Base-by-base conservation (phyloP, 441 rosid genomes). In the Pelargonium australe region DNA sequence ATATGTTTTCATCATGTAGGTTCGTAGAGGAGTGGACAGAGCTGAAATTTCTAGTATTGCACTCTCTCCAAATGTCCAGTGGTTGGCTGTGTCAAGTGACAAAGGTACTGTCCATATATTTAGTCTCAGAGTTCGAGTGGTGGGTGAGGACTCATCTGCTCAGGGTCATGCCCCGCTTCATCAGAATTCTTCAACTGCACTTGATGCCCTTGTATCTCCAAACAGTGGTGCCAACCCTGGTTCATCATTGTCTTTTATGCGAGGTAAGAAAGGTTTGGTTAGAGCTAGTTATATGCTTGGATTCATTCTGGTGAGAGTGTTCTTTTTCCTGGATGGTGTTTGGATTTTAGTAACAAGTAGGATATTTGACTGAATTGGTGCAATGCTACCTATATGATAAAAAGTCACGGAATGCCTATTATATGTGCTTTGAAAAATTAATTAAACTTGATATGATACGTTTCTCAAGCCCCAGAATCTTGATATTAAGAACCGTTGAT, bases 31-130 rank as follows among this genome's bases (percentile, higher is more conserved):
- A 68, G 84, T 86, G 70, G 95, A 88, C 74, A 83, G 89, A 82
- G 96, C 97, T 69, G 95, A 89, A 70, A 91, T 94, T 75, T 85
- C 84, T 63, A 86, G 93, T 70, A 81, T 94, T 79, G 79, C 96
- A 58, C 84, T 89, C 68, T 91, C 97, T 53, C 83, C 84, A 20
- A 83, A 84, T 73, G 88, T 85, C 57, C 96, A 89, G 78, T 91
- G 98, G 97, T 73, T 93, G 72, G 93, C 89, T 20, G 95, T 89
- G 61, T 89, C 96, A 34, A 93, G 97, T 73, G 91, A 88, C 71
- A 89, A 88, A 82, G 95, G 93, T 23, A 88, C 98, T 76, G 83
- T 89, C 70, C 97, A 94, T 70, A 78, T 91, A 49, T 94, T 94
- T 78, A 79, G 92, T 73, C 99, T 94, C 51, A 84, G 90, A 78